These are phyloP conservation scores for Exophiala aquamarina DNA, from an alignment of 2,329 filamentous ascomycete species.

Conservation along the genomic window DNA sequence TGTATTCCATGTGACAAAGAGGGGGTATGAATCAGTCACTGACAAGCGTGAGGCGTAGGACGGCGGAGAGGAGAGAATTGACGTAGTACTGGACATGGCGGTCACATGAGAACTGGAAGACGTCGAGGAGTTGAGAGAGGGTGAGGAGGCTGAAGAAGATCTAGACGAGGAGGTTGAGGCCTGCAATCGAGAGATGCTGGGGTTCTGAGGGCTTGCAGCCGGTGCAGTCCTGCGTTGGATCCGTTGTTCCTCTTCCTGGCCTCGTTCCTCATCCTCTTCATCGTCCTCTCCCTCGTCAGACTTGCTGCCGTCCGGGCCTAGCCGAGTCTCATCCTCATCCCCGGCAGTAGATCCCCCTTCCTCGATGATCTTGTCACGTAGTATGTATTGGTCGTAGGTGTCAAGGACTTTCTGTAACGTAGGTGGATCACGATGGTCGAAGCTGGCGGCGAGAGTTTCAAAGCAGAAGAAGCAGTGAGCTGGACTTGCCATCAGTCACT, in stretches of 20 bases:
- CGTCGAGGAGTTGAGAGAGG: slow-evolving; percentile 41
- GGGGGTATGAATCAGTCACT: slow-evolving; percentile 58
- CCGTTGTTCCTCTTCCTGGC: slow-evolving; percentile 16
- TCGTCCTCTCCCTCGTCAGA: slow-evolving; percentile 37
- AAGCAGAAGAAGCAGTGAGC: slow-evolving; percentile 93
- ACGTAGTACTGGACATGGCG: slow-evolving; percentile 48
- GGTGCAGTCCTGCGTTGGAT: slow-evolving; percentile 20
- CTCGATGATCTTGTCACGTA: slow-evolving; percentile 12
- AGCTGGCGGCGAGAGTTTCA: slow-evolving; percentile 75
- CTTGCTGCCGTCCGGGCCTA: slow-evolving; percentile 7
- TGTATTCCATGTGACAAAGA: slow-evolving; percentile 96
- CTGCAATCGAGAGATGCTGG: slow-evolving; percentile 31
- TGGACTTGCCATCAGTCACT: slow-evolving; percentile 70
- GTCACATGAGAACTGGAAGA: slow-evolving; percentile 44
- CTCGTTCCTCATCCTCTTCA: slow-evolving; percentile 29
- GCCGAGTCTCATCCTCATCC: not conserved
- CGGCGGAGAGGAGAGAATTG: slow-evolving; percentile 47
- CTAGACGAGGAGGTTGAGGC: slow-evolving; percentile 27
- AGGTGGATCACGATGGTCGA: slow-evolving; percentile 68
- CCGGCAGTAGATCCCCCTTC: not conserved
- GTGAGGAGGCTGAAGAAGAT: slow-evolving; percentile 40
- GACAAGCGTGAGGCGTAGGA: slow-evolving; percentile 37
- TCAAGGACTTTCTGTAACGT: slow-evolving; percentile 68
- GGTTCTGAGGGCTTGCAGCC: slow-evolving; percentile 23
- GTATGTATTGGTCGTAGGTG: slow-evolving; percentile 60